Base-by-base conservation (phyloP, 2,329 filamentous ascomycete genomes). In the Calonectria pteridis region DNA sequence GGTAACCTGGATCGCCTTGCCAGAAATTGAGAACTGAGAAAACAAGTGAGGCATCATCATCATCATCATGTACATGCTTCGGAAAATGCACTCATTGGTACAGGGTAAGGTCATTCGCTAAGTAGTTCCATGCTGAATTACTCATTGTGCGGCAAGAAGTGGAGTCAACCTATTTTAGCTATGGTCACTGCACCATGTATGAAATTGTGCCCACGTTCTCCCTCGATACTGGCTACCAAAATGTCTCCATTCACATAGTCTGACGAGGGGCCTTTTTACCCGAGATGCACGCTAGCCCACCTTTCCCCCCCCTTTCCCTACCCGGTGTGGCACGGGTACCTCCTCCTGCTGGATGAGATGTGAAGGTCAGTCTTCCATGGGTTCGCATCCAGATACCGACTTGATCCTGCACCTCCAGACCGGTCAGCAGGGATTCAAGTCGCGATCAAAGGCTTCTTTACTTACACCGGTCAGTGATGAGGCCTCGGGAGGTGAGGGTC, bases 401-500 rank as follows among this genome's bases (percentile, higher is more conserved):
- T 35, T 53, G 33, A 69, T 51, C 49, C 40, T 73, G 51, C 66
- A 28, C 33, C 37, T 50, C 55, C 31, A 69, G 29, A 55, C 55
- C 70, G 43, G 58, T 51, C 55, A 65, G 50, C 71, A 70, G 43
- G 67, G 67, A 35, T 46, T 20, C 29, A 63, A 35, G 18, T 20
- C 49, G 20, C 51, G 29, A 33, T 37, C 23, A 58, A 23, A 26
- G 33, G 59, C 9, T 23, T 35, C 53, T 51, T 67, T n/a, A 51
- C 67, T 51, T 46, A 62, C 28, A 43, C n/a, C 16, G 64, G 40
- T 59, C 66, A 69, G 33, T 69, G 31, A 55, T 51, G 66, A 33
- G 66, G 74, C 55, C 40, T 70, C 23, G 62, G 67, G 2, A 73
- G 43, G 58, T 73, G 73, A 71, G 73, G 51, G 35, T 75, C 67